phyloP scores from a whole-genome alignment of 2,329 filamentous ascomycete species.

The Grosmannia clavigera region DNA sequence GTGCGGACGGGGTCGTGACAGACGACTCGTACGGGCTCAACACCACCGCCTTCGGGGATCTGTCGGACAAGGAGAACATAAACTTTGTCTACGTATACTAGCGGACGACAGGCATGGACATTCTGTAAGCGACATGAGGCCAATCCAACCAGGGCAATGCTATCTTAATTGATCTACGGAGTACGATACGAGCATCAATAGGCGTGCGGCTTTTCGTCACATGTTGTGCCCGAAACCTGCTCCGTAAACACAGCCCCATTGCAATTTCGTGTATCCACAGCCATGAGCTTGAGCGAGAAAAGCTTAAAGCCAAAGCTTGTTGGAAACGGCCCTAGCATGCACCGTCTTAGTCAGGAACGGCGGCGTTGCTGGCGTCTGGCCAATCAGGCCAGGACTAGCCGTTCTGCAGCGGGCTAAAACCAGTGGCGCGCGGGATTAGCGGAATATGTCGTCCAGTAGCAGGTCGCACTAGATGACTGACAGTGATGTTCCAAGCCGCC shows the following conservation, averaged over 20 bases:
- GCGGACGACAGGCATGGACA: background rate
- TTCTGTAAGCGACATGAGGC: too few species aligned
- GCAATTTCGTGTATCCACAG: background rate
- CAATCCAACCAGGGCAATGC: too few species aligned
- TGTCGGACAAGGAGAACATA: constrained; percentile 31
- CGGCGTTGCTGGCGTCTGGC: background rate
- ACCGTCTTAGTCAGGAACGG: background rate
- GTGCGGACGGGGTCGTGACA: constrained; percentile 11
- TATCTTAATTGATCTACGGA: too few species aligned
- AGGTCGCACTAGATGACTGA: background rate
- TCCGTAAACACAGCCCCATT: background rate
- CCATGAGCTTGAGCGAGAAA: background rate
- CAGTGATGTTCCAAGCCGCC: background rate
- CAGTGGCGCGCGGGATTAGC: background rate
- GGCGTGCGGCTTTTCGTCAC: too few species aligned
- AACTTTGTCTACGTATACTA: constrained; percentile 30
- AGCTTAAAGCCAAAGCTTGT: background rate
- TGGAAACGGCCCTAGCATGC: background rate
- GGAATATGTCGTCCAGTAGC: background rate
- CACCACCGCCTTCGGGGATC: constrained; percentile 26
- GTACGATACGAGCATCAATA: too few species aligned
- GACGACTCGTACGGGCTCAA: constrained; percentile 19
- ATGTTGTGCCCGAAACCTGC: too few species aligned
- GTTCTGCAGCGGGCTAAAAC: background rate
- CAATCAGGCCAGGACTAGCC: background rate